A percentile compares a stretch with the other conserved stretches of the same genome.
phyloP scores from a whole-genome alignment of 352 stramenopile species.

The Bremia lactucae region DNA sequence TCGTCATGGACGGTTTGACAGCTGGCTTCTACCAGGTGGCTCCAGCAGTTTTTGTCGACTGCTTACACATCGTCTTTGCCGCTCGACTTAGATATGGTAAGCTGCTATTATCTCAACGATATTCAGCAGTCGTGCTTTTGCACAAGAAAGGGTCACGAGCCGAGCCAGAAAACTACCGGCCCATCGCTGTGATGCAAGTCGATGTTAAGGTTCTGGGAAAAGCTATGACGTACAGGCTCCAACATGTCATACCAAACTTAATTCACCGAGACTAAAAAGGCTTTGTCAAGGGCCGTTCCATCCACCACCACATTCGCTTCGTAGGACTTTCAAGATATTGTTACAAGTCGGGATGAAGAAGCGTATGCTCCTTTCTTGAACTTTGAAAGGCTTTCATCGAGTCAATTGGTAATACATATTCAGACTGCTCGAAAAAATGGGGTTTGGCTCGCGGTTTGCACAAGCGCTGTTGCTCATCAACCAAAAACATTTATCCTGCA shows the following conservation, averaged over 20 bases:
- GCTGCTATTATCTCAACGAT: not conserved
- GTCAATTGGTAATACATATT: not conserved
- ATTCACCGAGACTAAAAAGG: not conserved
- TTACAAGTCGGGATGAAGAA: not conserved
- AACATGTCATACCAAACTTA: not conserved
- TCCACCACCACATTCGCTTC: not conserved
- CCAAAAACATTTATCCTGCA: no score
- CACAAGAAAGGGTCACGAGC: not conserved
- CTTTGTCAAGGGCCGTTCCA: not conserved
- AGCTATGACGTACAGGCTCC: not conserved
- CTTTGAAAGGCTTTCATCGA: not conserved
- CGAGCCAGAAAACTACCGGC: not conserved
- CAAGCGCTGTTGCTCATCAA: no score
- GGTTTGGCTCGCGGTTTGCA: no score
- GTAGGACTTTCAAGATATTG: not conserved
- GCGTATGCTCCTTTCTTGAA: not conserved
- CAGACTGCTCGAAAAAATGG: no score
- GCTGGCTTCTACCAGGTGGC: not conserved
- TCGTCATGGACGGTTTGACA: not conserved
- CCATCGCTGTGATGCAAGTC: not conserved
- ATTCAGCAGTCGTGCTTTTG: not conserved
- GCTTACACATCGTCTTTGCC: not conserved
- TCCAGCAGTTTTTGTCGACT: not conserved
- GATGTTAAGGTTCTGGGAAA: not conserved
- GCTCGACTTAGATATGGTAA: not conserved